Percentiles rank a stretch among this genome's conserved stretches.
phyloP scores from a whole-genome alignment of 768 basidiomycete genomes.

The Saitozyma sp. region DNA sequence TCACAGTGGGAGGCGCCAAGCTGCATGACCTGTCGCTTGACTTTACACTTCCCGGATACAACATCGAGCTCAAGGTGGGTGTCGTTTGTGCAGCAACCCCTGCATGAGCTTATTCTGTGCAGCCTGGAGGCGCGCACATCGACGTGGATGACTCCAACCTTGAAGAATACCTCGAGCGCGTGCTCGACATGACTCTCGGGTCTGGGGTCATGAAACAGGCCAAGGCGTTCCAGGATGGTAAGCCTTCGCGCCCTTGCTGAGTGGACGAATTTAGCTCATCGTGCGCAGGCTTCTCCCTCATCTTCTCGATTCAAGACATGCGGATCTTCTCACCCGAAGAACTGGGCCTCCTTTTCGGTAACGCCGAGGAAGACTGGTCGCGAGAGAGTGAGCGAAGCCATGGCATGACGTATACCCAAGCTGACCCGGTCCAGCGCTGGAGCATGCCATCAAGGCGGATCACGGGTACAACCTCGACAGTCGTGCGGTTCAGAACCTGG shows the following conservation, averaged over 20 bases:
- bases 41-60: slow-evolving; percentile 94
- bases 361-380: slow-evolving; percentile 97
- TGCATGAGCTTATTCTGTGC: slow-evolving; percentile 10
- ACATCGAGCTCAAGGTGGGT: slow-evolving; percentile 82
- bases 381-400: slow-evolving; percentile 68
- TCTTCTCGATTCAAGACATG: slow-evolving; percentile 88
- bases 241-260: not conserved
- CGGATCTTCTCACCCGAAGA: slow-evolving; percentile 92
- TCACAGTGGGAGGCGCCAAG: slow-evolving; percentile 57
- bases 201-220: slow-evolving; percentile 75
- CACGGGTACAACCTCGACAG: slow-evolving; percentile 97
- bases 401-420: not conserved
- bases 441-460: slow-evolving; percentile 90
- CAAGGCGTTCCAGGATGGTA: slow-evolving; percentile 80
- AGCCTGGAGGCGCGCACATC: slow-evolving; percentile 78
- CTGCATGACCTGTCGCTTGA: slow-evolving; percentile 89
- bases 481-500: slow-evolving; percentile 79
- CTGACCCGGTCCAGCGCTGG: slow-evolving; percentile 63
- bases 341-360: slow-evolving; percentile 92
- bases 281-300: slow-evolving; percentile 57
- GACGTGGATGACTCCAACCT: slow-evolving; percentile 84
- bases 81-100: not conserved
- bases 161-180: slow-evolving; percentile 81
- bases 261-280: not conserved
- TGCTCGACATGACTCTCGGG: slow-evolving; percentile 84